Evolutionary conservation across 2,329 filamentous ascomycete genomes (phyloP), one percentile per base, ranked within the genome.

Genomic region (Pezicula rhizophila): DNA sequence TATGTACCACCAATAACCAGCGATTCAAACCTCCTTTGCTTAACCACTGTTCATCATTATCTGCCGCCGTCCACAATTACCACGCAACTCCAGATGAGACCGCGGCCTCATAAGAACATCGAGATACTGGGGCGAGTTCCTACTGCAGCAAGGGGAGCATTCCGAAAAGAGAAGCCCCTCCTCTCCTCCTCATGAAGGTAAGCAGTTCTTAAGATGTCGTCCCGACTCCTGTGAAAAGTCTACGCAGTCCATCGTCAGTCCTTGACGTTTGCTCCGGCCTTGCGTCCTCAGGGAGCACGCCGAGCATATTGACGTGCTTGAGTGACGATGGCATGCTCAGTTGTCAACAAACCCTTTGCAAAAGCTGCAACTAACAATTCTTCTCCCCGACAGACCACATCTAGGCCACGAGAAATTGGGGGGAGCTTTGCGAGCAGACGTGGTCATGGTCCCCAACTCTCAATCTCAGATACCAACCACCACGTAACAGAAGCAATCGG

Each of bases 401-500:
- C 64, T 39, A 62, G 63, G 59, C 62, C 63, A 46, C 60, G 60
- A 53, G 64, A 65, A 39, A 54, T 65, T 53, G 65, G 64, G 48
- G 64, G 59, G 44, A 62, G 60, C 49, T 66, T 64, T 53, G 59
- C 56, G 49, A 64, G 56, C 46, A 57, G 62, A 49, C 56, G 63
- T 28, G 61, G 63, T 42, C 64, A 66, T 62, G 59, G 44, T 50
- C 40, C 53, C 26, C 62, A 64, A 57, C 57, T 65, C 28, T 66
- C 64, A 18, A 66, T 87, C 65, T 85, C 79, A 71, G 84, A 87
- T 70, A 80, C 85, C 58, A 82, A 71, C 64, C 83, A 88, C 68
- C 85, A 88, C 76, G 81, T 87, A 60, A 89, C 84, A 42, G 85
- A 88, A 64, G 82, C 84, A 47, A 87, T 88, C 67, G 82, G 82